Evolutionary conservation across 495 filamentous ascomycete species (phyloP).

Genomic region (Daldinia childiae): DNA sequence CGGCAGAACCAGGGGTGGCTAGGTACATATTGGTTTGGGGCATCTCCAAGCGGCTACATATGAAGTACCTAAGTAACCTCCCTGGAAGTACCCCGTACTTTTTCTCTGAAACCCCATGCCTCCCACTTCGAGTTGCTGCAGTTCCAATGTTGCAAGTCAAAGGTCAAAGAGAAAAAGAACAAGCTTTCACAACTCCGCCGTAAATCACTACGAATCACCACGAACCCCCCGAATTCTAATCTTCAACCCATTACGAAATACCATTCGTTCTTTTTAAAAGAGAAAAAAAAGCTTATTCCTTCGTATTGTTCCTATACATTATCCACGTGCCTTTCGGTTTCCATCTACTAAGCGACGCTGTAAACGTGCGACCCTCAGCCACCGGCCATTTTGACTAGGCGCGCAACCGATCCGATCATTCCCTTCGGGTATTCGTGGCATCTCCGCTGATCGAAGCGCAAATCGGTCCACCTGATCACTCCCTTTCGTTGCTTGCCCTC

Average conservation of each 20-base stretch:
- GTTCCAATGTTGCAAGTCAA: conserved; percentile 20
- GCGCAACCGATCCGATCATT: conserved; percentile 42
- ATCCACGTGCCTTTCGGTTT: background rate
- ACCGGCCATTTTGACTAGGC: conserved; percentile 33
- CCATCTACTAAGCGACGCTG: conserved; percentile 27
- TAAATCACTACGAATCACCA: background rate
- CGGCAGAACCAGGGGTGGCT: conserved; percentile 10
- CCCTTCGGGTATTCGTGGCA: conserved; percentile 45
- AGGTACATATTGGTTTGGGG: background rate
- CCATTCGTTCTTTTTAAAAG: background rate
- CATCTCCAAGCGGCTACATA: background rate
- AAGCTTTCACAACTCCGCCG: background rate
- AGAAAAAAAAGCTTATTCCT: background rate
- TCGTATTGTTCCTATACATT: background rate
- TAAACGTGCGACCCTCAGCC: conserved; percentile 38
- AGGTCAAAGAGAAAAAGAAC: background rate
- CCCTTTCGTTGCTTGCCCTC: conserved; percentile 42
- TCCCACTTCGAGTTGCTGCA: conserved; percentile 27
- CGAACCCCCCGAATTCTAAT: background rate
- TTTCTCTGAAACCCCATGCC: conserved; percentile 33
- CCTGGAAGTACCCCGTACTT: conserved; percentile 5
- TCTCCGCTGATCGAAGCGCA: conserved; percentile 42
- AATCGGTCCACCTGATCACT: conserved; percentile 35
- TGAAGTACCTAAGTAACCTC: background rate
- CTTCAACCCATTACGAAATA: background rate